A percentile compares a stretch with the other conserved stretches of the same genome.
Evolutionary conservation across 106 monocot species (phyloP).

Genomic region (Xerophyta viscosa): DNA sequence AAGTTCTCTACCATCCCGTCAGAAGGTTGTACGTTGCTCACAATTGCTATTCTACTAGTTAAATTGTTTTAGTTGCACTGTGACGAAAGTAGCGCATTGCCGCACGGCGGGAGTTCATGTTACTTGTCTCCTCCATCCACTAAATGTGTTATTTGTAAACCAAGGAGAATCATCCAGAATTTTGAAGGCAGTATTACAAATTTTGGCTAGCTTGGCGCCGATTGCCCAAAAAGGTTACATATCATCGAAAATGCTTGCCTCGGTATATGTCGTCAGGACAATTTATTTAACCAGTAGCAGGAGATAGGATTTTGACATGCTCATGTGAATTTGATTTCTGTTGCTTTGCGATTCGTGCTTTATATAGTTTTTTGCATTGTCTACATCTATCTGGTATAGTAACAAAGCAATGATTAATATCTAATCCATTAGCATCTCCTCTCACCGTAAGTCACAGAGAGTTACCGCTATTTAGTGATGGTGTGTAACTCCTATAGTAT

Average conservation of each 20-base stretch:
- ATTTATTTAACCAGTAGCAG: no score
- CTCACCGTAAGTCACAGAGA: no score
- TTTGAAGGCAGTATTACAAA: conserved; percentile 18
- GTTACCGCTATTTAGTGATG: no score
- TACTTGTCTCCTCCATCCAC: conserved; percentile 30
- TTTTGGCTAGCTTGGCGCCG: conserved; percentile 41
- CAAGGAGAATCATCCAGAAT: conserved; percentile 22
- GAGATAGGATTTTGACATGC: not conserved
- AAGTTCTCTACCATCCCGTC: conserved; percentile 34
- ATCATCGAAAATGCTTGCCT: conserved; percentile 43
- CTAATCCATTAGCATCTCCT: no score
- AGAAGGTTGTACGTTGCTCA: conserved; percentile 28
- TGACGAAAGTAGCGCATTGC: conserved; percentile 16
- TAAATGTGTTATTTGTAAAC: conserved; percentile 27
- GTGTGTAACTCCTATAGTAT: no score
- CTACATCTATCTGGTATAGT: no score
- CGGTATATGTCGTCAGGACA: conserved; percentile 12
- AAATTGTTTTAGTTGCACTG: conserved; percentile 16
- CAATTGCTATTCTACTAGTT: conserved; percentile 18
- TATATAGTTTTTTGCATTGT: no score
- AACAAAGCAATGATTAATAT: no score
- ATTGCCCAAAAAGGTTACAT: conserved; percentile 38
- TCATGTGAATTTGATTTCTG: not conserved
- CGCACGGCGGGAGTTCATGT: conserved; percentile 28
- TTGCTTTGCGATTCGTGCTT: not conserved